Evolutionary conservation across 192 early-diverging fungal genomes (phyloP).

Genomic region (Coemansia sp.): DNA sequence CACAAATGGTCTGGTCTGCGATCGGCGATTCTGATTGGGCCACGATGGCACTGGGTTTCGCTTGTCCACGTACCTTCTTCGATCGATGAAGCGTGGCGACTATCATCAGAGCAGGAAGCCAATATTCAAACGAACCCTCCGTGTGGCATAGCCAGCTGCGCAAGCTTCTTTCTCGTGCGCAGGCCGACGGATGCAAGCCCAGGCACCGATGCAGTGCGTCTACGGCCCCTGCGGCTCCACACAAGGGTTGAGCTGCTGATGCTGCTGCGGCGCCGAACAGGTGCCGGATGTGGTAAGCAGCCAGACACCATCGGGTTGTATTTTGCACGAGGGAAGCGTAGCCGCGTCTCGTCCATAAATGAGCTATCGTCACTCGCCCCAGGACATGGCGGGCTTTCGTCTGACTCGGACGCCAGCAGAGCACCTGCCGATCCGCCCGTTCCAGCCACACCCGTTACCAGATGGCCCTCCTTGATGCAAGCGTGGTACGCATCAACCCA

Average conservation of each 20-base stretch:
- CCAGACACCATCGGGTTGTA: background rate
- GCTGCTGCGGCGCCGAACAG: background rate
- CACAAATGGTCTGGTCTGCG: background rate
- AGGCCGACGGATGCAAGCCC: background rate
- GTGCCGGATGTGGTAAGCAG: background rate
- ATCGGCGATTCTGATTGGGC: conserved; percentile 15
- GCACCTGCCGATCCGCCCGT: background rate
- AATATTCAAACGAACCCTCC: background rate
- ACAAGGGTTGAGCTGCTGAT: background rate
- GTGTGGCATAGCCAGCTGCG: background rate
- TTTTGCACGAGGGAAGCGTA: background rate
- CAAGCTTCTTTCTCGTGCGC: background rate
- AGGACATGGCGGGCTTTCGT: background rate
- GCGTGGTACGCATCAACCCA: conserved; percentile 21
- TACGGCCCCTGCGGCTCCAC: background rate
- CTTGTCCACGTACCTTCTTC: conserved; percentile 17
- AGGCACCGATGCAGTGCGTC: background rate
- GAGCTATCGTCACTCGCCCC: background rate
- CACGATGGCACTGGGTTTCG: background rate
- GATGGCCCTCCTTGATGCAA: conserved; percentile 8
- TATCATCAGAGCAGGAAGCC: background rate
- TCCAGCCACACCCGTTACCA: conserved; percentile 3
- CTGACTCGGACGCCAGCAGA: background rate
- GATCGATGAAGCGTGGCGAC: conserved; percentile 2
- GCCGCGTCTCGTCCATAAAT: background rate